Evolutionary conservation across 257 asterid species (phyloP), one percentile per base, ranked within the genome.

Genomic region (Eucommia ulmoides): DNA sequence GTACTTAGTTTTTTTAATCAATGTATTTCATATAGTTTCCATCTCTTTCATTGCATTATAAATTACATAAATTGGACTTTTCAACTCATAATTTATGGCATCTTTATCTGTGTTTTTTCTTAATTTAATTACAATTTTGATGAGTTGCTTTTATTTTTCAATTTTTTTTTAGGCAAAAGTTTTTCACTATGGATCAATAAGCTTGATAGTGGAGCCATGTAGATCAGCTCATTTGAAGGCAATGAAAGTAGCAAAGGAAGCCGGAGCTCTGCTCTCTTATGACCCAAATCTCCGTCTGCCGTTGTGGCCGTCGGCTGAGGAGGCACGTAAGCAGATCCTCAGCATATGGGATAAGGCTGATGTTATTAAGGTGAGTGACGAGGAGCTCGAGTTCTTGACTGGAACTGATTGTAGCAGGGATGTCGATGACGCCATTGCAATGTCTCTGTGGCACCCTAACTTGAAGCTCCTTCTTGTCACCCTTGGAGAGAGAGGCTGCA

Each of bases 121-220:
- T n/a, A n/a, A n/a, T n/a, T n/a, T n/a, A n/a, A n/a, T n/a, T n/a
- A n/a, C n/a, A n/a, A n/a, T n/a, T n/a, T n/a, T n/a, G n/a, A n/a
- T n/a, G n/a, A n/a, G n/a, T n/a, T n/a, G n/a, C n/a, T n/a, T 35
- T 3, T 11, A 8, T 10, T 47, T 47, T 48, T n/a, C 1, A 0
- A 38, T 59, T 20, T 19, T 9, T 2, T 1, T 44, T 24, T 23
- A 88, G 97, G 83, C 93, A 2, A 88, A 88, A 65, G 85, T 84
- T 17, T 88, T 88, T 68, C 97, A 88, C 55, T 88, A 79, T 2
- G 97, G 95, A 56, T 88, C 97, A 20, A 88, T 88, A 33, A 88
- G 97, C 63, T 77, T 88, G 84, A 88, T 88, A 10, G 95, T 84
- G 63, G 97, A 88, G 84, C 97, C 97, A 55, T 88, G 95, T 52